phyloP scores from a whole-genome alignment of 371 early-diverging fungal genomes.

The Mucor ambiguus region DNA sequence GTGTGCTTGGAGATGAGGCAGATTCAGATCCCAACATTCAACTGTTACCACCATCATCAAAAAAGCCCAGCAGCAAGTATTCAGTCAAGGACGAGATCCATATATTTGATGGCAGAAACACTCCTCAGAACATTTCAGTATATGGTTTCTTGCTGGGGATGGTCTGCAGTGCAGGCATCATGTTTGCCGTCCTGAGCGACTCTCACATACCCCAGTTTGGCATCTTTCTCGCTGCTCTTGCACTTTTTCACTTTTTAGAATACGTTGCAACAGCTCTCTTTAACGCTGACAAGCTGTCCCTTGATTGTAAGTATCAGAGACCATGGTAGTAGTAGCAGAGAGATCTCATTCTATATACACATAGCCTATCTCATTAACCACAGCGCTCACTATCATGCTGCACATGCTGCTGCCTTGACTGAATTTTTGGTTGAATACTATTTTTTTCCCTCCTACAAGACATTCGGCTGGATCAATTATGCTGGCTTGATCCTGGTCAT shows the following conservation, averaged over 20 bases:
- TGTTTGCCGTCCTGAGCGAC: slow-evolving; percentile 35
- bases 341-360: not conserved
- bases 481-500: slow-evolving; percentile 62
- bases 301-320: slow-evolving; percentile 61
- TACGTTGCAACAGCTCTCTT: slow-evolving; percentile 80
- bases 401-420: slow-evolving; percentile 64
- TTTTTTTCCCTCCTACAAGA: slow-evolving; percentile 66
- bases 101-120: slow-evolving; percentile 69
- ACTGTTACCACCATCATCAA: not conserved
- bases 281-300: slow-evolving; percentile 58
- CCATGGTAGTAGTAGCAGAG: not conserved
- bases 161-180: slow-evolving; percentile 59
- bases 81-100: slow-evolving; percentile 29
- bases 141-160: slow-evolving; percentile 69
- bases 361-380: slow-evolving; percentile 81
- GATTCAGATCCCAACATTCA: slow-evolving; percentile 22
- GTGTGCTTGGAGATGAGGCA: slow-evolving; percentile 10
- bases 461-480: slow-evolving; percentile 53
- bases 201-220: slow-evolving; percentile 58
- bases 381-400: slow-evolving; percentile 71
- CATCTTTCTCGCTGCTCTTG: slow-evolving; percentile 62
- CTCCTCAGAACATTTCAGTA: slow-evolving; percentile 73
- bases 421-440: slow-evolving; percentile 74
- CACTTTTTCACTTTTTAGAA: slow-evolving; percentile 77
- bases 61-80: not conserved